Evolutionary conservation across 768 basidiomycete species (phyloP).

Genomic region (Calocybe indica): DNA sequence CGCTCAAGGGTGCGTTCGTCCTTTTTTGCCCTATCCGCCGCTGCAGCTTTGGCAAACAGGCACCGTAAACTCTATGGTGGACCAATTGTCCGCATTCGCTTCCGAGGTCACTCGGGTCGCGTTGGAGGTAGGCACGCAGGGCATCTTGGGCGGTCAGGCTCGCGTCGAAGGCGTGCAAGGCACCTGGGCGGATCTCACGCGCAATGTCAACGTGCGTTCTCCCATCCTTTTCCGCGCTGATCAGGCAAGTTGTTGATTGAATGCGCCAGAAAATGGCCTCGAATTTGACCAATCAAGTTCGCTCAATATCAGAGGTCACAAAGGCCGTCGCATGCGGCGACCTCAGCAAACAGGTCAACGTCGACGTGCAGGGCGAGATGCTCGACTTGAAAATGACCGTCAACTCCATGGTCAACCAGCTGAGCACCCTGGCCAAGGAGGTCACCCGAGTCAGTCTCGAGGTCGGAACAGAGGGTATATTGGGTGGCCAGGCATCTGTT

Average conservation of each 20-base stretch:
- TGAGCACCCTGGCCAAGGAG: constrained; percentile 70
- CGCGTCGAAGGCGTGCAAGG: constrained; percentile 88
- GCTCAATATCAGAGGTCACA: constrained; percentile 88
- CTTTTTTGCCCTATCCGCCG: not conserved
- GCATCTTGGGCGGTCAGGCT: constrained; percentile 87
- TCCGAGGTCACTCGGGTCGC: constrained; percentile 81
- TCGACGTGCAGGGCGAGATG: constrained; percentile 95
- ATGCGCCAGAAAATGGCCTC: constrained; percentile 72
- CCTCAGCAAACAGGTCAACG: constrained; percentile 76
- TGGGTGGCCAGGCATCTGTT: constrained; percentile 90
- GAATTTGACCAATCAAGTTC: constrained; percentile 81
- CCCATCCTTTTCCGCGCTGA: not conserved
- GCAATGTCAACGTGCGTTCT: constrained; percentile 77
- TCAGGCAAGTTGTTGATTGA: not conserved
- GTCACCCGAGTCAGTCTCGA: constrained; percentile 92
- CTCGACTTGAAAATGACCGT: constrained; percentile 82
- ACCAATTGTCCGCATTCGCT: constrained; percentile 81
- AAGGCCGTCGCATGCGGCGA: constrained; percentile 87
- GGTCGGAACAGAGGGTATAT: constrained; percentile 87
- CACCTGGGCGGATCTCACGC: constrained; percentile 87
- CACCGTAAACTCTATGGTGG: constrained; percentile 94
- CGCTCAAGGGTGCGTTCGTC: constrained; percentile 48
- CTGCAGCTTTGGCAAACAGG: constrained; percentile 19
- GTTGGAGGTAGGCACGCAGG: constrained; percentile 86
- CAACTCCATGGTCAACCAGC: constrained; percentile 82